A percentile compares a stretch with the other conserved stretches of the same genome.
Evolutionary conservation across 108 stramenopile genomes (phyloP).

Genomic region (Cylindrotheca fusiformis): DNA sequence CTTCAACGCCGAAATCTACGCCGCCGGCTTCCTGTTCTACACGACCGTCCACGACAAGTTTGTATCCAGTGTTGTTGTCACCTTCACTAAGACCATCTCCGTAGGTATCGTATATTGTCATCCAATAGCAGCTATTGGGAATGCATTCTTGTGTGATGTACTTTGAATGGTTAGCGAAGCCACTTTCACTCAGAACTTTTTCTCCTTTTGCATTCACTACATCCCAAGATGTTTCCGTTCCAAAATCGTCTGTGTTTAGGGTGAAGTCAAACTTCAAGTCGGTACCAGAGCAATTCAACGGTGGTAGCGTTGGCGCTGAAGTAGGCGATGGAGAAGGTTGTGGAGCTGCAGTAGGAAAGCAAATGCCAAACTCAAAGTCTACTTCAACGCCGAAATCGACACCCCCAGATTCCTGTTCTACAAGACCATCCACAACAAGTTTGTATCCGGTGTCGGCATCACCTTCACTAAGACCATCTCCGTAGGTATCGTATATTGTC

Average conservation of each 20-base stretch:
- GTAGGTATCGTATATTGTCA: neutral
- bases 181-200: neutral
- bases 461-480: conserved; percentile 5
- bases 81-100: conserved; percentile 6
- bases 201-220: neutral
- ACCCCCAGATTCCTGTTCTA: neutral
- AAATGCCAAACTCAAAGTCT: neutral
- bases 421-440: neutral
- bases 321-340: conserved; percentile 3
- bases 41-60: neutral
- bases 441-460: neutral
- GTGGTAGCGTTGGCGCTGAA: conserved; percentile 4
- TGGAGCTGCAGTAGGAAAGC: too few species aligned
- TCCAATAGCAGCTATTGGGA: conserved; percentile 6
- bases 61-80: neutral
- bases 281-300: neutral
- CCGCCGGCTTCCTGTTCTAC: conserved; percentile 2
- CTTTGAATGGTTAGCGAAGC: neutral
- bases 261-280: neutral
- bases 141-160: neutral
- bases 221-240: neutral
- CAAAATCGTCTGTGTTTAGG: neutral
- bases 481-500: conserved; percentile 1
- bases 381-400: neutral
- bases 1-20: neutral